Evolutionary conservation across 352 stramenopile genomes (phyloP).

Genomic region (Globisporangium polare): DNA sequence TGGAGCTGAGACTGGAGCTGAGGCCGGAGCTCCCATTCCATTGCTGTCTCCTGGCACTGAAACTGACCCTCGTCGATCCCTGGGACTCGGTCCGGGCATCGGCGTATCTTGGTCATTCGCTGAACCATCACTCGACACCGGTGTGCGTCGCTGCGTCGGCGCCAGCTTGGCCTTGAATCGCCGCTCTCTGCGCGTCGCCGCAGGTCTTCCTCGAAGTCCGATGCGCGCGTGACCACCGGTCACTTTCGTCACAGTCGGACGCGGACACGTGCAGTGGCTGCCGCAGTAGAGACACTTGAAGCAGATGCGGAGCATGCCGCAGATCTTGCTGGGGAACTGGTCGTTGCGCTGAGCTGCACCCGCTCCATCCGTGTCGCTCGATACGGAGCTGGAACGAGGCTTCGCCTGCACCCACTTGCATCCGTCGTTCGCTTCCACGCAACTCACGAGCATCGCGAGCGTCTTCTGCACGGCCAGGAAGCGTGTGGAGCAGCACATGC

Average conservation of each 20-base stretch:
- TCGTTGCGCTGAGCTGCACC: neutral
- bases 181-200: constrained; percentile 23
- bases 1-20: neutral
- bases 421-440: constrained; percentile 52
- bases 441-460: constrained; percentile 44
- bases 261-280: constrained; percentile 36
- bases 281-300: constrained; percentile 33
- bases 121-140: constrained; percentile 2
- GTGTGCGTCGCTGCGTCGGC: constrained; percentile 22
- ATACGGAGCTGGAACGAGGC: constrained; percentile 4
- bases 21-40: neutral
- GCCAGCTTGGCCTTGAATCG: constrained; percentile 38
- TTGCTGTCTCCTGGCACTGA: neutral
- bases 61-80: neutral
- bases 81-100: neutral
- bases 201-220: constrained; percentile 11
- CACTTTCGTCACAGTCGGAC: constrained; percentile 7
- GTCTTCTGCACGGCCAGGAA: constrained; percentile 56
- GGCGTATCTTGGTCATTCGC: constrained; percentile 9
- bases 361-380: constrained; percentile 3
- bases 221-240: constrained; percentile 5
- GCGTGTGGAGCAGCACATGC: constrained; percentile 68
- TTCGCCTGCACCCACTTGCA: constrained; percentile 47
- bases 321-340: constrained; percentile 10
- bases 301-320: constrained; percentile 39